Conservation (phyloP, 306 rosid species). For the Aeschynomene evenia region DNA sequence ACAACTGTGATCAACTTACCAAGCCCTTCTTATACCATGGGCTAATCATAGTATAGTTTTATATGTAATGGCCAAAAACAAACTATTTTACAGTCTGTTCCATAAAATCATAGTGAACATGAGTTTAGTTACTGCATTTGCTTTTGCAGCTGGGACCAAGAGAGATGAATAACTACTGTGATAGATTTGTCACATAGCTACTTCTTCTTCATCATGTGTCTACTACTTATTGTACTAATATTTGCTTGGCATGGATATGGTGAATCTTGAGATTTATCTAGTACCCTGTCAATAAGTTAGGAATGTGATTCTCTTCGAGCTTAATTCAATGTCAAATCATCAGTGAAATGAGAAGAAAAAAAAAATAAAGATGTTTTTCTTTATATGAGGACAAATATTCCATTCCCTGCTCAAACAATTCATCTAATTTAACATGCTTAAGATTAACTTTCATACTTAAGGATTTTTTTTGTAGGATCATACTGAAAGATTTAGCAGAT, state of each 20-base stretch:
- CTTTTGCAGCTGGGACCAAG: conserved; percentile 31
- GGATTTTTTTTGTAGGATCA: no score
- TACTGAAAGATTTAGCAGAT: no score
- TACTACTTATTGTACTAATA: conserved; percentile 16
- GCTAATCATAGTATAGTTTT: conserved; percentile 47
- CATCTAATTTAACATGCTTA: neutral
- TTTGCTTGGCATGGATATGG: conserved; percentile 13
- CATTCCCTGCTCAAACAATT: neutral
- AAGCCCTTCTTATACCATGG: conserved; percentile 91
- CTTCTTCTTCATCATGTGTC: conserved; percentile 36
- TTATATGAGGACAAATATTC: neutral
- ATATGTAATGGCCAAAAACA: neutral
- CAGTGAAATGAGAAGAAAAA: neutral
- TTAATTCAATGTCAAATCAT: conserved; percentile 15
- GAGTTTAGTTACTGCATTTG: neutral
- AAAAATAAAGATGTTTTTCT: no score
- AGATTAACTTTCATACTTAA: no score
- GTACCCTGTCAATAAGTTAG: conserved; percentile 20
- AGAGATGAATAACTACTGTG: conserved; percentile 27
- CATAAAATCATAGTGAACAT: conserved; percentile 14
- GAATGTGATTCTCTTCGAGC: conserved; percentile 15
- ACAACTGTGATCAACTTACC: conserved; percentile 88
- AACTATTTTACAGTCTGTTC: neutral
- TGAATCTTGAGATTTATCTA: conserved; percentile 20
- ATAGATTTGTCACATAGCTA: conserved; percentile 23